Base-by-base conservation (phyloP, 2,329 filamentous ascomycete species). In the Sclerotinia glacialis region DNA sequence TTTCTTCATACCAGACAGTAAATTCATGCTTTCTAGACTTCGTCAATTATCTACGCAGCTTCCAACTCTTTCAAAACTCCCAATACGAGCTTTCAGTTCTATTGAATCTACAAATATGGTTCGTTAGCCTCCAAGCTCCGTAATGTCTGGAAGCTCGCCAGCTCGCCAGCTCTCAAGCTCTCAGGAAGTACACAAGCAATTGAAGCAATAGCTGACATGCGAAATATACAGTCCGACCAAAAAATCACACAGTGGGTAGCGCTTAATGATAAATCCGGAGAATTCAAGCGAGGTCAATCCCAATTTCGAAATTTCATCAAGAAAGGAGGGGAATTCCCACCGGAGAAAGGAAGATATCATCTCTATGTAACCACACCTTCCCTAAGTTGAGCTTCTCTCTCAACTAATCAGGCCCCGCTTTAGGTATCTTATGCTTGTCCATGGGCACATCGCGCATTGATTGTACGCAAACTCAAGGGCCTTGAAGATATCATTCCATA, bases 301-400 rank as follows among this genome's bases (percentile, higher is more conserved):
- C 84, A 87, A 65, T 98, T 98, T 80, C 88, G 95, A 67, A 85
- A 76, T 86, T 81, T 80, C 74, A 86, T 91, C 71, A 81, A 89
- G 71, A 79, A 85, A 7, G 83, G 82, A 47, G 86, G 88, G 5
- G 80, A 89, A 71, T 91, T 90, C 68, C 77, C 86, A 86, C 74
- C 87, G 81, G 94, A 98, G 80, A 92, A 91, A 79, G 92, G 85
- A 64, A 85, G 95, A 66, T 99, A 99, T 78, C 95, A 99, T 79
- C 86, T 99, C 73, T 99, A 90, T 77, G 89, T 78, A 87, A 89
- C 77, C 96, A 84, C 96, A 96, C 77, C 93, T 96, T 85, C 97
- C 72, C 96, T 88, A 75, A 85, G 85, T 5, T 88, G 86, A 77
- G 86, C 86, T 50, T 31, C 82, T 21, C 75, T 87, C 92, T 53